Percentiles rank a stretch among this genome's conserved stretches.
phyloP scores from a whole-genome alignment of 352 stramenopile genomes.

The Globisporangium abappressorium region DNA sequence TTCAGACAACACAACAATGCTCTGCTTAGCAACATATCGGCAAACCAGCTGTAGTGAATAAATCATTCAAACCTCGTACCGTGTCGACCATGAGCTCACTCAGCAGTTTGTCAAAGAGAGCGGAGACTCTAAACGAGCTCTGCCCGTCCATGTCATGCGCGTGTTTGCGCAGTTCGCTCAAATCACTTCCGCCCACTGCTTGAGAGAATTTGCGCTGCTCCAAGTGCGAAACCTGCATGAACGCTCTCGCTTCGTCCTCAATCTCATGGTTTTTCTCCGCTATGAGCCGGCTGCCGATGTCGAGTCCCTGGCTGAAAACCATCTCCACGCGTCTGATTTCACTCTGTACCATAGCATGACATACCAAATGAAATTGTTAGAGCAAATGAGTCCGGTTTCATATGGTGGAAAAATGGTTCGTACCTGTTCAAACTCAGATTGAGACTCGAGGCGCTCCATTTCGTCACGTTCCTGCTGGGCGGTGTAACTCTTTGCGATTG shows the following conservation, averaged over 20 bases:
- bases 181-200: background rate
- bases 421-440: conserved; percentile 21
- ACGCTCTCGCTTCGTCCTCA: conserved; percentile 14
- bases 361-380: background rate
- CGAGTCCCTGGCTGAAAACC: conserved; percentile 10
- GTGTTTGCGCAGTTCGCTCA: conserved; percentile 11
- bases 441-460: conserved; percentile 9
- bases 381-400: background rate
- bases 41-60: no score
- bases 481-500: background rate
- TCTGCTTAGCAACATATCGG: no score
- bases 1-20: background rate
- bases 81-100: conserved; percentile 16
- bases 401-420: background rate
- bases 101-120: conserved; percentile 15
- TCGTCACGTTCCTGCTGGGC: conserved; percentile 11
- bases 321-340: conserved; percentile 9
- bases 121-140: conserved; percentile 9
- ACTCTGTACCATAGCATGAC: background rate
- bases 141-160: conserved; percentile 15
- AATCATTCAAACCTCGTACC: background rate
- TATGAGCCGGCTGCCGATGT: conserved; percentile 2
- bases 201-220: conserved; percentile 10
- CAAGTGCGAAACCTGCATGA: conserved; percentile 11
- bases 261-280: background rate